Evolutionary conservation across 768 basidiomycete genomes (phyloP), one percentile per base, ranked within the genome.

Genomic region (Trichaptum fuscoviolaceum): DNA sequence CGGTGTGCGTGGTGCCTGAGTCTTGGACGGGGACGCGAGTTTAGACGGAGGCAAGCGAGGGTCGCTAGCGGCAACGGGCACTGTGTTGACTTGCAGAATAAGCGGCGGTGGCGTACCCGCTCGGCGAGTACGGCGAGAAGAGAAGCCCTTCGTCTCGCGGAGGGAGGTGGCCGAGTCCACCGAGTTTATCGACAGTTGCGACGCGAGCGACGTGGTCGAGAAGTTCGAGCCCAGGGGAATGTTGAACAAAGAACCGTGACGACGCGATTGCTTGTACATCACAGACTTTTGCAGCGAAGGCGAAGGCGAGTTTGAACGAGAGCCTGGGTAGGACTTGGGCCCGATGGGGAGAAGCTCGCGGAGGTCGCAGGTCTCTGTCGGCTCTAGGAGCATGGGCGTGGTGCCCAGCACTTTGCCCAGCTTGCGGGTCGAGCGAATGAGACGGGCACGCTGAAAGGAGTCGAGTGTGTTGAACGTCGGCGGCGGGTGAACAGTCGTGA

Each of bases 371-470:
- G 60, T 52, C 42, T 52, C 42, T 12, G 35, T 68, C 35, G 64
- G 66, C 36, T 79, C 78, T n/a, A 78, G 58, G 8, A 79, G 71
- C 64, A 62, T 73, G 0, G 78, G 78, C 25, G 79, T 79, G 10
- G 77, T 74, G 67, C 78, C 78, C 64, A 79, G 73, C 58, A 79
- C 66, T 5, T 77, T 70, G 52, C 73, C 75, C 26, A 80, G 70
- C 63, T 79, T 79, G 66, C 76, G 75, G 10, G 78, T 76, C 2
- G 78, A 77, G 35, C 78, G 78, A 17, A 79, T 68, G 23, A 79
- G 79, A 59, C 75, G 77, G 1, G 71, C 65, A 27, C 79, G 78
- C 57, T 78, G 73, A 35, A 73, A 69, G 0, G 75, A 65, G 25
- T 74, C 67, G 34, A 80, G 75, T 34, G 34, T 65, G 57, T 79